phyloP scores from a whole-genome alignment of 2,329 filamentous ascomycete species.

The Chrysoporthe puriensis region DNA sequence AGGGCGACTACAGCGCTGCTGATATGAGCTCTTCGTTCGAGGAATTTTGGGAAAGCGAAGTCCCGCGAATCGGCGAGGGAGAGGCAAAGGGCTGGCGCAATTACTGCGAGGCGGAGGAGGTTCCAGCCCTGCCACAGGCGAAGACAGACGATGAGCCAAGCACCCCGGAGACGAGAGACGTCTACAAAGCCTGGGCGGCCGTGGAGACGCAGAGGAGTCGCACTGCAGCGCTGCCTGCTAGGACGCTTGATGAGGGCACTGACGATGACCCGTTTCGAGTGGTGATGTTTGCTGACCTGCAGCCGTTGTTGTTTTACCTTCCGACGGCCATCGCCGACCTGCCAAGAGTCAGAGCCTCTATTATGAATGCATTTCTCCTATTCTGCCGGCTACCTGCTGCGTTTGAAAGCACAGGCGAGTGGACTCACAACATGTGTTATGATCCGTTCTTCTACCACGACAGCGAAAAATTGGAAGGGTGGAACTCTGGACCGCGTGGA shows the following conservation, averaged over 20 bases:
- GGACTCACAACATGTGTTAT: slow-evolving; percentile 43
- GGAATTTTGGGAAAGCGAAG: slow-evolving; percentile 87
- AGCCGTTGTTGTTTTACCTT: slow-evolving; percentile 61
- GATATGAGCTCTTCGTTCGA: slow-evolving; percentile 54
- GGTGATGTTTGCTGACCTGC: slow-evolving; percentile 78
- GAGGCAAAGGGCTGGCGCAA: slow-evolving; percentile 71
- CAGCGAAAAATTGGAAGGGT: slow-evolving; percentile 37
- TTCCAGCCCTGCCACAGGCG: slow-evolving; percentile 47
- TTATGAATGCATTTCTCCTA: slow-evolving; percentile 55
- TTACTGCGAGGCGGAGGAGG: slow-evolving; percentile 45
- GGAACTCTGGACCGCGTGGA: slow-evolving; percentile 15
- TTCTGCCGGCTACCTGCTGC: slow-evolving; percentile 68
- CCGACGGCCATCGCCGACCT: slow-evolving; percentile 45
- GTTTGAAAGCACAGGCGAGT: slow-evolving; percentile 30
- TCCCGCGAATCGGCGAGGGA: slow-evolving; percentile 75
- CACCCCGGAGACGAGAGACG: slow-evolving; percentile 43
- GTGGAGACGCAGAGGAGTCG: slow-evolving; percentile 56
- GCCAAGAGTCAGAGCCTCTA: background rate
- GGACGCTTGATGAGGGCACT: slow-evolving; percentile 72
- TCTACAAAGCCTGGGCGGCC: slow-evolving; percentile 55
- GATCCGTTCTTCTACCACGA: slow-evolving; percentile 56
- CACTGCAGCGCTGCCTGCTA: slow-evolving; percentile 65
- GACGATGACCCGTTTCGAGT: slow-evolving; percentile 84
- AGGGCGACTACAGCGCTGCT: slow-evolving; percentile 5
- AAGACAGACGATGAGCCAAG: slow-evolving; percentile 32